A percentile compares a stretch with the other conserved stretches of the same genome.
Evolutionary conservation across 2,329 filamentous ascomycete species (phyloP).

Genomic region (Periconia sp.): DNA sequence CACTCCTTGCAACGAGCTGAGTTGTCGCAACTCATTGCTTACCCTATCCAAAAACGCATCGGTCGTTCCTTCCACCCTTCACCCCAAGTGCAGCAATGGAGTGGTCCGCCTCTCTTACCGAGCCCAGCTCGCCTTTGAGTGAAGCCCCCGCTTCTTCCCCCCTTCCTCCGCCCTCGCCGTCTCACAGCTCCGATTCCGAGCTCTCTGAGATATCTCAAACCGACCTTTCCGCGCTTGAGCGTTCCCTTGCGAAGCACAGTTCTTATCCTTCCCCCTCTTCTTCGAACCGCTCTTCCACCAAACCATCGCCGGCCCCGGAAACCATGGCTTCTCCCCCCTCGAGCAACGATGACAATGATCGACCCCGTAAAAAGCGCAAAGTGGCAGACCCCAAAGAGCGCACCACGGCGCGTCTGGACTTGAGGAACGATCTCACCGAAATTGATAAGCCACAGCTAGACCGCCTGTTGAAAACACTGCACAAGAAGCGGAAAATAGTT

Average conservation of each 20-base stretch:
- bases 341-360: constrained; percentile 63
- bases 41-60: not conserved
- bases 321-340: constrained; percentile 46
- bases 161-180: constrained; percentile 5
- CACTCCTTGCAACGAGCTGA: too few species aligned
- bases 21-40: not conserved
- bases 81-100: not conserved
- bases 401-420: constrained; percentile 79
- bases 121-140: constrained; percentile 44
- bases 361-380: constrained; percentile 75
- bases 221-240: constrained; percentile 33
- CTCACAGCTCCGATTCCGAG: constrained; percentile 28
- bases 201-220: constrained; percentile 31
- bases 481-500: constrained; percentile 93
- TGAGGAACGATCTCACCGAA: constrained; percentile 59
- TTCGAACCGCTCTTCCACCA: constrained; percentile 50
- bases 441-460: constrained; percentile 66
- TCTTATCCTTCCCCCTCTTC: constrained; percentile 45
- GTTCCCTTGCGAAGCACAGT: constrained; percentile 28
- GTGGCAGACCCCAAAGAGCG: constrained; percentile 61
- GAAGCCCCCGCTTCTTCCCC: constrained; percentile 38
- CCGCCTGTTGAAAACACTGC: constrained; percentile 71
- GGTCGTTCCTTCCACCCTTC: constrained; percentile 5
- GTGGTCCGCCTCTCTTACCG: constrained; percentile 12
- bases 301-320: constrained; percentile 50